Evolutionary conservation across 768 basidiomycete species (phyloP), one percentile per base, ranked within the genome.

Genomic region (Tubosaeta sp.): DNA sequence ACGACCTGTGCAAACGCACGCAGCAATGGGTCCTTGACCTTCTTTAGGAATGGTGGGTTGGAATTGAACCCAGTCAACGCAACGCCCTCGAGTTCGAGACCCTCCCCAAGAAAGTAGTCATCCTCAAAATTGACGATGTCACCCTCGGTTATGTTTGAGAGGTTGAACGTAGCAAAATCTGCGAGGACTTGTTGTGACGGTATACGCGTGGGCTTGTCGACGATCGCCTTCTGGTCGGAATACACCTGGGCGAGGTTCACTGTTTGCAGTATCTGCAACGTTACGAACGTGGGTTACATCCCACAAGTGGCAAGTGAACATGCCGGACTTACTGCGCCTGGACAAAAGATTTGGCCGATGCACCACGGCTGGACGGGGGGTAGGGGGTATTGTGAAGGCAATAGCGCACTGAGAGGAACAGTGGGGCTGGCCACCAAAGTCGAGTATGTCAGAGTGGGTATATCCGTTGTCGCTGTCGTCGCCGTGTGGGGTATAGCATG

Each of bases 171-270:
- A 6, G 69, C 63, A 59, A 91, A 96, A 56, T 86, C 87, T 1
- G 78, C 67, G 43, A 94, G 72, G 13, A 93, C 90, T 46, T 75
- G 72, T 58, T 83, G 80, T 1, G 84, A 62, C 0, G 77, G 67
- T 58, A 84, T 82, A 61, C 73, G 76, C 1, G 93, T 95, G 3
- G 93, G 93, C 76, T 94, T 74, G 75, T 95, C 94, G 8, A 88
- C 87, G 65, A 95, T 84, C 0, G 90, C 94, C 71, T 96, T 95
- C 41, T 84, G 82, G 67, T 96, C 94, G 0, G 76, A 65, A 63
- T 78, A 96, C 24, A 87, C 70, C 36, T 76, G 65, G 0, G 92
- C 90, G 53, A 95, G 59, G 65, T 92, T 86, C 53, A 94, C 83
- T 1, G 89, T 86, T 79, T 95, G 92, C 22, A 96, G 73, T 9